Base-by-base conservation (phyloP, 2,329 filamentous ascomycete species). In the Pestalotiopsis sp. region DNA sequence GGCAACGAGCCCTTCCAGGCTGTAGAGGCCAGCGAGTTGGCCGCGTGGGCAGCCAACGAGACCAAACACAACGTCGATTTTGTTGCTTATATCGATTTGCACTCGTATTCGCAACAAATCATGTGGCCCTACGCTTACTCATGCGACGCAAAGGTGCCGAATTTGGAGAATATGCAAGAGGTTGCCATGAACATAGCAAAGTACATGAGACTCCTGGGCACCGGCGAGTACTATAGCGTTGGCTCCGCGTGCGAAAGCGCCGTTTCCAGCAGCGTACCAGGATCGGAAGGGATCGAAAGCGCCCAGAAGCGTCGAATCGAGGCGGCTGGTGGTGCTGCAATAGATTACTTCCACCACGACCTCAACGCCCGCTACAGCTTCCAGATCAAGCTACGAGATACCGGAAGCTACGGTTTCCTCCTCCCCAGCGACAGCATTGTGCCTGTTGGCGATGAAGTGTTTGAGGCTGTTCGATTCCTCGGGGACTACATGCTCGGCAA, bases 311-410 rank as follows among this genome's bases (percentile, higher is more conserved):
- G 67, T 17, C 70, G 73, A 52, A 88, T 95, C 71, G 93, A 96
- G 77, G 88, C 88, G 0, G 90, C 91, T 3, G 95, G 95, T 52
- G 95, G 95, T 2, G 95, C 93, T 63, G 94, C 93, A 1, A 89
- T 98, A 57, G 96, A 98, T 80, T 98, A 93, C 90, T 97, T 99
- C 81, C 97, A 97, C 78, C 93, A 97, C 74, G 92, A 97, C 75
- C 81, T 98, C 70, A 84, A 87, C 61, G 93, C 95, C 20, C 90
- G 89, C 71, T 97, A 94, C 78, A 93, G 94, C 69, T 98, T 97
- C 79, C 96, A 98, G 84, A 92, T 96, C 81, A 98, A 98, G 82
- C 84, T 99, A 36, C 87, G 96, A 63, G 96, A 99, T 78, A 96
- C 93, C 0, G 96, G 96, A 11, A 96, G 91, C 78, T 98, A 98